phyloP scores from a whole-genome alignment of 1,284 basidiomycete species.

The Melampsora occidentalis region DNA sequence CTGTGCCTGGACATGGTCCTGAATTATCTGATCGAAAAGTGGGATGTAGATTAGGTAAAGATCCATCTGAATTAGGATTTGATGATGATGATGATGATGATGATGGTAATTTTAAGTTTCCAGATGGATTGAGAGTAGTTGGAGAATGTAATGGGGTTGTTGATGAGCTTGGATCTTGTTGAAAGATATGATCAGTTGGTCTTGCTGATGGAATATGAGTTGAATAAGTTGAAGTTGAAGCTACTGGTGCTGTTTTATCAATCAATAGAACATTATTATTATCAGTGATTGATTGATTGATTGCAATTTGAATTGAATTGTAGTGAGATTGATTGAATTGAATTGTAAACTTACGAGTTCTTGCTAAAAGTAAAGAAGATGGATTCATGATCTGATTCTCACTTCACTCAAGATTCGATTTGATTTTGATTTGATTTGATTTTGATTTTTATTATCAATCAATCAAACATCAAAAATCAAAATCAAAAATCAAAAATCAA shows the following conservation, averaged over 20 bases:
- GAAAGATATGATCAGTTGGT: not conserved
- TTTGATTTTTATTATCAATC: not conserved
- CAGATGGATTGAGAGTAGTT: not conserved
- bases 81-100: no score
- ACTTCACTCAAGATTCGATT: no score
- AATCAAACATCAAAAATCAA: no score
- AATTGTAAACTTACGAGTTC: not conserved
- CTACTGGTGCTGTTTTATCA: not conserved
- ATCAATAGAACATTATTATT: no score
- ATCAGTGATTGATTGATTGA: no score
- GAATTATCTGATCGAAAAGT: slow-evolving; percentile 17
- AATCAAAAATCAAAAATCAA: no score
- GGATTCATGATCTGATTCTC: slow-evolving; percentile 1
- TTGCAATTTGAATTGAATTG: no score
- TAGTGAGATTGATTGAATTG: not conserved
- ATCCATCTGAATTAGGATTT: not conserved
- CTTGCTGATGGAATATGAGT: slow-evolving; percentile 15
- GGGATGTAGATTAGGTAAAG: slow-evolving; percentile 26
- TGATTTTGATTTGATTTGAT: no score
- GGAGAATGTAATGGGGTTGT: not conserved
- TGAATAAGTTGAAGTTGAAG: slow-evolving; percentile 12
- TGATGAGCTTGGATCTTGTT: not conserved
- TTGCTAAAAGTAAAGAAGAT: slow-evolving; percentile 3
- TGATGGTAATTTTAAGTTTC: not conserved
- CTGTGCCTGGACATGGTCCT: slow-evolving; percentile 28